Evolutionary conservation across 768 basidiomycete genomes (phyloP).

Genomic region (Leccinum subgranulosum): DNA sequence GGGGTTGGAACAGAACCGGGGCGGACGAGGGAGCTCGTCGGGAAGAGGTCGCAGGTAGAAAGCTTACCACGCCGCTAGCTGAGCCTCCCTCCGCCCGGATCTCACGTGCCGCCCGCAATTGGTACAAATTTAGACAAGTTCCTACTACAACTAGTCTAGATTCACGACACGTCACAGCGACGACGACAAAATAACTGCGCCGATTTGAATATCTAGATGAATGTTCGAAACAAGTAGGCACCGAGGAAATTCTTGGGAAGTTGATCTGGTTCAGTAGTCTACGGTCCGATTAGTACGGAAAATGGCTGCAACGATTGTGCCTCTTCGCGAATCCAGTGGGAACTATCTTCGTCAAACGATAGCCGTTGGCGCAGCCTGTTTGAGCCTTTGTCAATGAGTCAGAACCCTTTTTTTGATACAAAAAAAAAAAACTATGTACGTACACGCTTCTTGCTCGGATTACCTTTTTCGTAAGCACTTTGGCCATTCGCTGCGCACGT

Average conservation of each 20-base stretch:
- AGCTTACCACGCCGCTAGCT: neutral
- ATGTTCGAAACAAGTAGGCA: neutral
- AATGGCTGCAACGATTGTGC: no score
- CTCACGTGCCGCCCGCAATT: slow-evolving; percentile 19
- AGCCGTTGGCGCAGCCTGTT: neutral
- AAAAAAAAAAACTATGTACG: no score
- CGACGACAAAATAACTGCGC: neutral
- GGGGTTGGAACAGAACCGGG: neutral
- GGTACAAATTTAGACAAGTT: slow-evolving; percentile 13
- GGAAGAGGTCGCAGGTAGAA: slow-evolving; percentile 2
- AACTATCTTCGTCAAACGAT: neutral
- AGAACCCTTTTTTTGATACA: no score
- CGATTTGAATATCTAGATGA: neutral
- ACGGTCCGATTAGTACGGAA: no score
- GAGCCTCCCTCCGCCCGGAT: neutral
- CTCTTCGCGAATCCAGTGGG: neutral
- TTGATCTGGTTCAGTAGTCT: neutral
- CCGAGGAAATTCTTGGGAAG: neutral
- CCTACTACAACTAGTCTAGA: neutral
- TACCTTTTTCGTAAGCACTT: slow-evolving; percentile 16
- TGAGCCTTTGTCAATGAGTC: no score
- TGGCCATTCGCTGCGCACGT: slow-evolving; percentile 21
- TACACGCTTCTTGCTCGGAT: neutral
- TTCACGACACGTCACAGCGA: no score
- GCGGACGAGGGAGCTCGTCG: slow-evolving; percentile 5